phyloP scores from a whole-genome alignment of 305 asterid genomes.

The Fraxinus angustifolia region DNA sequence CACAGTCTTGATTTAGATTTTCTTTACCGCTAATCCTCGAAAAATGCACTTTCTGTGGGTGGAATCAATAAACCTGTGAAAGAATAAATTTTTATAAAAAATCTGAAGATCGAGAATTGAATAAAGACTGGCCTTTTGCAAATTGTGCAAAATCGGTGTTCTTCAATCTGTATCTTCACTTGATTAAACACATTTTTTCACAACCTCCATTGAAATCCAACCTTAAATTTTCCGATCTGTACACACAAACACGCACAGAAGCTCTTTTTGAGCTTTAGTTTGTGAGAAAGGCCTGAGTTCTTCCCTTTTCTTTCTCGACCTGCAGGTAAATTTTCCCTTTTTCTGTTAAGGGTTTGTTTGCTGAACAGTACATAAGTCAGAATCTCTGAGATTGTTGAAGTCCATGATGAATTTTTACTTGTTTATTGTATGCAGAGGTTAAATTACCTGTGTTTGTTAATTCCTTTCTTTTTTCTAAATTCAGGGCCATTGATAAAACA shows the following conservation, averaged over 20 bases:
- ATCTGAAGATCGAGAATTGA: neutral
- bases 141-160: neutral
- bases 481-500: slow-evolving; percentile 85
- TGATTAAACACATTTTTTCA: neutral
- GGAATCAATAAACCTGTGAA: slow-evolving; percentile 2
- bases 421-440: slow-evolving; percentile 3
- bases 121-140: neutral
- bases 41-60: slow-evolving; percentile 1
- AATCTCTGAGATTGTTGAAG: neutral
- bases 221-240: slow-evolving; percentile 27
- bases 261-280: slow-evolving; percentile 10
- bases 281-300: slow-evolving; percentile 35
- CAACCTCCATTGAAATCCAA: neutral
- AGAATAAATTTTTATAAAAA: neutral
- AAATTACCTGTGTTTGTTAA: slow-evolving; percentile 6
- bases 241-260: neutral
- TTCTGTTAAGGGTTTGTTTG: neutral
- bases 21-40: slow-evolving; percentile 2
- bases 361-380: neutral
- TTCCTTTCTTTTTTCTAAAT: neutral
- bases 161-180: slow-evolving; percentile 15
- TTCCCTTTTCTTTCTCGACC: slow-evolving; percentile 34
- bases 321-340: slow-evolving; percentile 37
- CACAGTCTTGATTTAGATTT: neutral
- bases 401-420: slow-evolving; percentile 18